A percentile compares a stretch with the other conserved stretches of the same genome.
These are phyloP conservation scores for Tolypocladium amazonense DNA, from an alignment of 2,329 filamentous ascomycete species.

Conservation along the genomic window DNA sequence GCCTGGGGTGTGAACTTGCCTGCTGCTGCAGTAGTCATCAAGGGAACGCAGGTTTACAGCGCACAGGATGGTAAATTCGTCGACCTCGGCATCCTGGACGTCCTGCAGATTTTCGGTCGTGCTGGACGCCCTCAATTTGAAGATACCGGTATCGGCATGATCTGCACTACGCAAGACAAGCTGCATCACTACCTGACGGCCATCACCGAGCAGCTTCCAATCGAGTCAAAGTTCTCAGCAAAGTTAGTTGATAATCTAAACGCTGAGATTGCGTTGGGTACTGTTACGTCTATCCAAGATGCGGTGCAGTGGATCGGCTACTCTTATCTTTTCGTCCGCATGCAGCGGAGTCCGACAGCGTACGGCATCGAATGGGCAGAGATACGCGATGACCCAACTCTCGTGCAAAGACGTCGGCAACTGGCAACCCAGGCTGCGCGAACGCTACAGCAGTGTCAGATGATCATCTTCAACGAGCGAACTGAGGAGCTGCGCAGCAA, in stretches of 20 bases:
- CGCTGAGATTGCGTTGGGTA: conserved; percentile 85
- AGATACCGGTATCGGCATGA: conserved; percentile 95
- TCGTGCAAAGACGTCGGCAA: conserved; percentile 76
- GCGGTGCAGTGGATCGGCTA: conserved; percentile 97
- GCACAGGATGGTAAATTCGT: conserved; percentile 94
- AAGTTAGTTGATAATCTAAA: conserved; percentile 96
- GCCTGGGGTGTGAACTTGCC: conserved; percentile 99
- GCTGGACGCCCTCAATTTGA: conserved; percentile 96
- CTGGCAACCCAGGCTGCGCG: conserved; percentile 82
- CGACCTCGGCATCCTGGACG: conserved; percentile 90
- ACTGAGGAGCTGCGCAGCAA: conserved; percentile 92
- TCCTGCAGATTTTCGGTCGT: conserved; percentile 96
- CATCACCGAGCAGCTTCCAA: conserved; percentile 91
- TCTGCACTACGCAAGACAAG: conserved; percentile 93
- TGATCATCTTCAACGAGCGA: conserved; percentile 96
- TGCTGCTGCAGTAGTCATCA: conserved; percentile 93
- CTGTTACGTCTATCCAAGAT: conserved; percentile 87
- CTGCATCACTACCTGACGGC: conserved; percentile 83
- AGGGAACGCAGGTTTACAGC: conserved; percentile 95
- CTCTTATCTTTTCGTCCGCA: conserved; percentile 93
- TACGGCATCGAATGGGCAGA: conserved; percentile 97
- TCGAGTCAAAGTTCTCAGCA: conserved; percentile 90
- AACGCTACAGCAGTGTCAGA: conserved; percentile 84
- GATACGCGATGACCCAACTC: conserved; percentile 73
- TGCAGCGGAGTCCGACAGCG: conserved; percentile 81